Conservation (phyloP, 768 basidiomycete genomes). For the Leccinum disarticulatum region DNA sequence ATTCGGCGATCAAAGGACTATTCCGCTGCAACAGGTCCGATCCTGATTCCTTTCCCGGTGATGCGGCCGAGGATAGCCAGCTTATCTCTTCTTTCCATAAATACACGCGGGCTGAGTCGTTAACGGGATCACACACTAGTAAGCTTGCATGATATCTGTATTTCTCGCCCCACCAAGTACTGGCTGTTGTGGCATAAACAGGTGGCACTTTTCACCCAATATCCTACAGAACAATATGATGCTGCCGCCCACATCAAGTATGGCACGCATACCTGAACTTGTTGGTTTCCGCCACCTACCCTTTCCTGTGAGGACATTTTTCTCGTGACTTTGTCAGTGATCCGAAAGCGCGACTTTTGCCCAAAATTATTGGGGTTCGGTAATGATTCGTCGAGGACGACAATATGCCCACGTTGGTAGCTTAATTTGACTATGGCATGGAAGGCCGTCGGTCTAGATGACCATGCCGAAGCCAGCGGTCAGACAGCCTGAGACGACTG, state of each 20-base stretch:
- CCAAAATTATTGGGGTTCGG: not conserved
- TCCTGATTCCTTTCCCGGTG: not conserved
- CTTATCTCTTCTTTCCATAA: not conserved
- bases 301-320: not conserved
- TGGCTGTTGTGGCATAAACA: not conserved
- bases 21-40: not conserved
- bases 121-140: not conserved
- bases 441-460: not conserved
- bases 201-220: not conserved
- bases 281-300: not conserved
- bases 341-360: slow-evolving; percentile 4
- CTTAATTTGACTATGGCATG: not conserved
- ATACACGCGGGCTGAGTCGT: not conserved
- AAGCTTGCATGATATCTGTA: not conserved
- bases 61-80: not conserved
- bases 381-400: not conserved
- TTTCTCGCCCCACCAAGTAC: not conserved
- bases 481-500: not conserved
- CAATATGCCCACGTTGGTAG: not conserved
- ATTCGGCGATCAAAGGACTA: not conserved
- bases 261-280: not conserved
- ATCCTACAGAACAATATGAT: not conserved
- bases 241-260: not conserved
- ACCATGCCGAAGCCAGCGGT: not conserved
- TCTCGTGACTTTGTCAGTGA: not conserved